These are phyloP conservation scores for Pseudocercospora musae DNA, from an alignment of 2,329 filamentous ascomycete genomes.

Conservation along the genomic window DNA sequence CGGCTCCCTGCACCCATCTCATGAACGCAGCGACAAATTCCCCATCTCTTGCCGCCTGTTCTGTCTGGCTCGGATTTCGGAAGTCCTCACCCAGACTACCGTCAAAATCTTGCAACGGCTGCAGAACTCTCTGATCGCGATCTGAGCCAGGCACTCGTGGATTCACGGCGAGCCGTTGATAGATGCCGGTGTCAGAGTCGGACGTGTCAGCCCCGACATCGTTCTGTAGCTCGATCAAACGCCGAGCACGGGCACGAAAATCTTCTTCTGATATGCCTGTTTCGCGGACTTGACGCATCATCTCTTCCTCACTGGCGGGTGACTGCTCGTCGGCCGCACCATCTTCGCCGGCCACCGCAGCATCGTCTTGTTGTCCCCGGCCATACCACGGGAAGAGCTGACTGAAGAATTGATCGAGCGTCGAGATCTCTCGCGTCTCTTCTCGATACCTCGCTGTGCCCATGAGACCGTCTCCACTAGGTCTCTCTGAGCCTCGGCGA, in stretches of 20 bases:
- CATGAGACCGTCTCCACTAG: not conserved
- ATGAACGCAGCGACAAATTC: not conserved
- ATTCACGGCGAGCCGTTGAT: not conserved
- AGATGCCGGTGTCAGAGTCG: not conserved
- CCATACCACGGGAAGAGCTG: constrained; percentile 31
- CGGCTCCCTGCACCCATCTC: not conserved
- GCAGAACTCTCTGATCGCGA: not conserved
- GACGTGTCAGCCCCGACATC: not conserved
- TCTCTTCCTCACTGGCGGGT: constrained; percentile 27
- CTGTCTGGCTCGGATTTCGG: not conserved
- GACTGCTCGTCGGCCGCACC: constrained; percentile 11
- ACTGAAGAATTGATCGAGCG: constrained; percentile 30
- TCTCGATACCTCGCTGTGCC: constrained; percentile 2
- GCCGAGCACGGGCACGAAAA: constrained; percentile 5
- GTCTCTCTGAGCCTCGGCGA: not conserved
- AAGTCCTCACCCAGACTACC: not conserved
- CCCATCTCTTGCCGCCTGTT: not conserved
- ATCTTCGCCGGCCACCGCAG: constrained; percentile 5
- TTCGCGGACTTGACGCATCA: constrained; percentile 28
- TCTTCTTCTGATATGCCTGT: constrained; percentile 23
- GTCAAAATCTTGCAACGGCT: not conserved
- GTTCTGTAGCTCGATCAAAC: constrained; percentile 8
- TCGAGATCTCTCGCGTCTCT: constrained; percentile 28
- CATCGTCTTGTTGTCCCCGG: constrained; percentile 2
- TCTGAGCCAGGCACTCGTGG: not conserved